Base-by-base conservation (phyloP, 2,329 filamentous ascomycete genomes). In the Aulographum hederae region DNA sequence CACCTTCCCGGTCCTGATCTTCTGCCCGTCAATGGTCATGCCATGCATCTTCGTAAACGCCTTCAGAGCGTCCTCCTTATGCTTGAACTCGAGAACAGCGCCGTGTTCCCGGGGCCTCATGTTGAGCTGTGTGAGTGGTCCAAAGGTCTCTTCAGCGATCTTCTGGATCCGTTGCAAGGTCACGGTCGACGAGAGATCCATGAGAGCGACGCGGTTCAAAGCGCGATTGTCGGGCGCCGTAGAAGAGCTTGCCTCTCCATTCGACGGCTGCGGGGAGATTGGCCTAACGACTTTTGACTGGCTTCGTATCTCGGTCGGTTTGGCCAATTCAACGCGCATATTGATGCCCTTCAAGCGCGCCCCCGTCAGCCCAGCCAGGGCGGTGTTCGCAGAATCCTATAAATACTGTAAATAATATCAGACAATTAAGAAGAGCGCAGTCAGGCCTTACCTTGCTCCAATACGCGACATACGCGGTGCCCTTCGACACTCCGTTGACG, bases 141-240 rank as follows among this genome's bases (percentile, higher is more conserved):
- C 84, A 28, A 74, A 65, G 2, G 71, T 65, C 42, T n/a, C n/a
- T n/a, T 82, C 76, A 6, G 78, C 72, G 3, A 91, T 58, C 0
- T 73, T 65, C 28, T 70, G 70, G 33, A 98, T 70, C 18, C 85
- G 80, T 2, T 78, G 72, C 45, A 92, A 81, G 40, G 91, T 94
- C 44, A 95, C 71, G 0, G 85, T 95, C 46, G 95, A 89, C 1
- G 89, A 82, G 1, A 98, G 61, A 38, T 85, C 78, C 54, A 94
- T 69, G 18, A 98, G 60, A 6, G 76, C 77, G 31, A 95, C 6
- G 56, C 32, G 16, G 51, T 45, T 30, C 53, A 48, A 28, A 43
- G 41, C 29, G 37, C 31, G 32, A 54, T 46, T 1, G 48, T 47
- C 34, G 46, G 33, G 46, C 42, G 37, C 56, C 43, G n/a, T n/a